phyloP scores from a whole-genome alignment of 2,329 filamentous ascomycete genomes.

The Aspergillus aculeatinus region DNA sequence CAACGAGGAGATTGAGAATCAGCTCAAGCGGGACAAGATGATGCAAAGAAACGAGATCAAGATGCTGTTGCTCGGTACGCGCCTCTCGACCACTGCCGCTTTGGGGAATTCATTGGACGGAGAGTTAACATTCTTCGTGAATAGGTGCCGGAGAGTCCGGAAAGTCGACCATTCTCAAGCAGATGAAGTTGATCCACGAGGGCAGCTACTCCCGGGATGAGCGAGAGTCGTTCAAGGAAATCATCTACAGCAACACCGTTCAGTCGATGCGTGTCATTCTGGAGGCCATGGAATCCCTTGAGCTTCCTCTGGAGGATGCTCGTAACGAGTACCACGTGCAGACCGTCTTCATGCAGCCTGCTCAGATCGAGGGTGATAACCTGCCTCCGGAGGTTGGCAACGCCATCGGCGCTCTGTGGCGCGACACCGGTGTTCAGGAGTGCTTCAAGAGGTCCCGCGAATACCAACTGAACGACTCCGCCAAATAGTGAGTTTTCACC shows the following conservation, averaged over 20 bases:
- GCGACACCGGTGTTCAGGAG: conserved; percentile 86
- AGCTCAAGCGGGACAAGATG: conserved; percentile 97
- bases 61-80: conserved; percentile 94
- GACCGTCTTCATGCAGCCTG: conserved; percentile 97
- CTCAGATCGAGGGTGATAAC: conserved; percentile 93
- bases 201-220: conserved; percentile 95
- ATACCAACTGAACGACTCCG: conserved; percentile 95
- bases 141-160: conserved; percentile 95
- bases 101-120: conserved; percentile 3
- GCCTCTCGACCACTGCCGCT: neutral
- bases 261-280: conserved; percentile 70
- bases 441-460: conserved; percentile 95
- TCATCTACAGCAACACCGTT: conserved; percentile 70
- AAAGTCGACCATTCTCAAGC: conserved; percentile 91
- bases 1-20: conserved; percentile 99
- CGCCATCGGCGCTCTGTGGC: conserved; percentile 90
- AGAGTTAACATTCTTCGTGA: conserved; percentile 14
- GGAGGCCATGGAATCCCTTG: conserved; percentile 66
- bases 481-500: conserved; percentile 73
- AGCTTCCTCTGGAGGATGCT: conserved; percentile 83
- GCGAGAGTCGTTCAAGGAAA: conserved; percentile 68
- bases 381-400: conserved; percentile 91
- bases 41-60: conserved; percentile 99
- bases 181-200: conserved; percentile 99
- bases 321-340: conserved; percentile 96